Base-by-base conservation (phyloP, 164 flowering plant genomes). In the Malania oleifera region DNA sequence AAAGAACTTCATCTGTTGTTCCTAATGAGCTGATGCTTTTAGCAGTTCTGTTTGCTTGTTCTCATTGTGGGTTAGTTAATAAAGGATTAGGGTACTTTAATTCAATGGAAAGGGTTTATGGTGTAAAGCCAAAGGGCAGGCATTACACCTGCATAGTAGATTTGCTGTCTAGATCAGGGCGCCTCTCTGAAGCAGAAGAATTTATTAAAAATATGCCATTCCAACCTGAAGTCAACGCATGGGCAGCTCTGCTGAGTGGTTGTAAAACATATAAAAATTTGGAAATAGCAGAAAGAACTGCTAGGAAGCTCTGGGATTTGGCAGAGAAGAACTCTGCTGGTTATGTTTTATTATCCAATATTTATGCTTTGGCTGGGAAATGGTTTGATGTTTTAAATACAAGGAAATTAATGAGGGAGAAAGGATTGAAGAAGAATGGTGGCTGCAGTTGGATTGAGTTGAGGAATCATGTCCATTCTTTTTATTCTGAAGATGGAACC, bases 381-480 rank as follows among this genome's bases (percentile, higher is more conserved):
- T 85, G 87, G 91, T 41, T 38, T 27, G 80, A 80, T 68, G 90
- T 77, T 29, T 60, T 69, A 34, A 61, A 62, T 24, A 59, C 75
- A 11, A 73, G 87, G 61, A 75, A 65, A 41, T 49, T 70, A 34
- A 80, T 84, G 85, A 73, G 49, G 61, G 74, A 77, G 41, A 78
- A 70, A 50, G 82, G 83, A 27, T 35, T 80, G 67, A 80, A 74
- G 75, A 82, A 77, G 55, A 61, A 24, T 48, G 69, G 69, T n/a
- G 87, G 87, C 1, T 80, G 75, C 59, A 84, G 87, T 65, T 82
- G 83, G 90, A 34, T 82, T 56, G 85, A 84, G 52, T 69, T 78
- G 50, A 75, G 61, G 58, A 69, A 81, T 46, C 55, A 60, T 46
- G 62, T 81, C 26, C 78, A 77, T 73, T 56, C 71, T 5, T 81